phyloP scores from a whole-genome alignment of 1,284 basidiomycete genomes.

The Boletus semigastroideus region DNA sequence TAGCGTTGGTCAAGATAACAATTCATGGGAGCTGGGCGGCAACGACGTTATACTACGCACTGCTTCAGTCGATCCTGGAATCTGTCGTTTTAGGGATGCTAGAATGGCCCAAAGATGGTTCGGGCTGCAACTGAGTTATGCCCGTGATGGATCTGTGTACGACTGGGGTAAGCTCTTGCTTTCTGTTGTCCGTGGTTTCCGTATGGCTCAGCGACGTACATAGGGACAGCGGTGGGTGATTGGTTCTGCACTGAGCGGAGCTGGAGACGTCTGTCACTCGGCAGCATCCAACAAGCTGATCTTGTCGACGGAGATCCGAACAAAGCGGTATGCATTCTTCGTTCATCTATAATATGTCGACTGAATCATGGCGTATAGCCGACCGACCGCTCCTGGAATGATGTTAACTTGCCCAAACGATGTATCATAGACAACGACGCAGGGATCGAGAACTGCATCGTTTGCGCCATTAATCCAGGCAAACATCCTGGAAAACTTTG shows the following conservation, averaged over 20 bases:
- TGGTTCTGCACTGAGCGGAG: not conserved
- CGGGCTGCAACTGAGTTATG: not conserved
- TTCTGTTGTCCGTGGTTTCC: not conserved
- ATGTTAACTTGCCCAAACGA: not conserved
- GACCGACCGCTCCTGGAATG: not conserved
- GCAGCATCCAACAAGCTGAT: not conserved
- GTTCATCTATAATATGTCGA: not conserved
- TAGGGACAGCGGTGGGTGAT: not conserved
- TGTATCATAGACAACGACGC: not conserved
- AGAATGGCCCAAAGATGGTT: slow-evolving; percentile 1
- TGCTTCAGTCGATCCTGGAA: not conserved
- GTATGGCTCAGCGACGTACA: not conserved
- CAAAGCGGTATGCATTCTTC: not conserved
- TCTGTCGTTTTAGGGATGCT: not conserved
- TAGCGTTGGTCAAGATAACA: not conserved
- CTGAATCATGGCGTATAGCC: not conserved
- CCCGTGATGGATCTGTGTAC: not conserved
- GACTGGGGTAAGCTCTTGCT: not conserved
- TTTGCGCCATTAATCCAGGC: not conserved
- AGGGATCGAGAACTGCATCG: not conserved
- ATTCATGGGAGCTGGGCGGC: not conserved
- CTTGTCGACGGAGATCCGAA: not conserved
- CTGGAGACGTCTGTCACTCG: not conserved
- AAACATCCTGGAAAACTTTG: not conserved
- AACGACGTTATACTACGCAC: not conserved